Conservation (phyloP, 164 flowering plant species). For the Annona squamosa region DNA sequence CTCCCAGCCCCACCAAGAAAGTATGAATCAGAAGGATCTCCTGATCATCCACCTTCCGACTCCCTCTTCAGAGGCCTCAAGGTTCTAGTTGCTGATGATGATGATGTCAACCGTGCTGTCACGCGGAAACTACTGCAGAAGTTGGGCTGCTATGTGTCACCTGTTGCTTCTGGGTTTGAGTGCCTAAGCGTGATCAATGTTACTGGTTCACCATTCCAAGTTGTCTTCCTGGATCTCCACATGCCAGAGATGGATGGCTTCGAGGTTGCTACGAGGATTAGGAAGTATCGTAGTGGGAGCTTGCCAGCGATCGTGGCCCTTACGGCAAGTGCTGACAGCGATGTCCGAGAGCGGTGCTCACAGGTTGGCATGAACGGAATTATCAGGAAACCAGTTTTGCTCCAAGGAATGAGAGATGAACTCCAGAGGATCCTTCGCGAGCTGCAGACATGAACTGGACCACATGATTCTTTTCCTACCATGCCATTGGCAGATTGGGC, state of each 20-base stretch:
- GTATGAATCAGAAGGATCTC: slow-evolving; percentile 38
- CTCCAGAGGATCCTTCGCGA: slow-evolving; percentile 51
- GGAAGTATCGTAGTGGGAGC: slow-evolving; percentile 50
- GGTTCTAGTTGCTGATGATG: slow-evolving; percentile 64
- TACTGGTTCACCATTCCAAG: slow-evolving; percentile 37
- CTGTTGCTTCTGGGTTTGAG: slow-evolving; percentile 74
- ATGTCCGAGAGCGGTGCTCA: slow-evolving; percentile 52
- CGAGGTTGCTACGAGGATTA: slow-evolving; percentile 64
- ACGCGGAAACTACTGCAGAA: slow-evolving; percentile 78
- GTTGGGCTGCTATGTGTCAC: slow-evolving; percentile 69
- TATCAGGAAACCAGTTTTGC: slow-evolving; percentile 57
- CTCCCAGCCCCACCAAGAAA: slow-evolving; percentile 32
- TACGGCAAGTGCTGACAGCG: slow-evolving; percentile 62
- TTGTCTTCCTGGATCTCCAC: slow-evolving; percentile 70
- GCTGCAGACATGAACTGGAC: background rate
- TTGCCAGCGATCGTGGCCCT: slow-evolving; percentile 74
- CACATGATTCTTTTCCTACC: background rate
- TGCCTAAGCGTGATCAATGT: slow-evolving; percentile 60
- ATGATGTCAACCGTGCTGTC: slow-evolving; percentile 62
- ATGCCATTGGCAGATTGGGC: background rate
- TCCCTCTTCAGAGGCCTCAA: slow-evolving; percentile 58
- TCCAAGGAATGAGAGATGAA: slow-evolving; percentile 62
- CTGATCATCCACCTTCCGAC: slow-evolving; percentile 41
- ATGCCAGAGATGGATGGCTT: slow-evolving; percentile 83
- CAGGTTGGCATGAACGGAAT: slow-evolving; percentile 77